Evolutionary conservation across 2,329 filamentous ascomycete species (phyloP).

Genomic region (Aspergillus amoenus): DNA sequence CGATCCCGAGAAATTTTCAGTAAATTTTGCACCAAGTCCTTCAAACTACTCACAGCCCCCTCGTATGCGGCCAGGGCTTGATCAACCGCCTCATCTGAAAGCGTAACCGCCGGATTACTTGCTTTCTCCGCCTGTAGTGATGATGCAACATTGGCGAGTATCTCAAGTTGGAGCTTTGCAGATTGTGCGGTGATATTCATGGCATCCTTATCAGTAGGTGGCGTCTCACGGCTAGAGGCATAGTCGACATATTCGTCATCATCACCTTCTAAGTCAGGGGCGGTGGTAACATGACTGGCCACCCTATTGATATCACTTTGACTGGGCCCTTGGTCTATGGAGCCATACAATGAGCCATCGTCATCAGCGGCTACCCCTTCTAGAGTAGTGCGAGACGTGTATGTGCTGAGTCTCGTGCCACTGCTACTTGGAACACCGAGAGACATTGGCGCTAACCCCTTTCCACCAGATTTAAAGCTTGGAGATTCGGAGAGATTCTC

Average conservation of each 20-base stretch:
- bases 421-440: conserved; percentile 37
- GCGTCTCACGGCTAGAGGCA: conserved; percentile 72
- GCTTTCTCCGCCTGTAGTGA: conserved; percentile 72
- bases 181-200: conserved; percentile 98
- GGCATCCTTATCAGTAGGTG: conserved; percentile 79
- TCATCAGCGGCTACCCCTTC: conserved; percentile 55
- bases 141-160: conserved; percentile 80
- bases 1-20: conserved; percentile 90
- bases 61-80: conserved; percentile 86
- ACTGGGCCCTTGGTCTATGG: conserved; percentile 57
- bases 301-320: conserved; percentile 49
- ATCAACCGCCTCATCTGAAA: conserved; percentile 74
- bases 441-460: conserved; percentile 36
- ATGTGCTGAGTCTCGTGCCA: conserved; percentile 50
- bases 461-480: conserved; percentile 31
- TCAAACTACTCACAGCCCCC: conserved; percentile 82
- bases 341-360: conserved; percentile 52
- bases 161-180: conserved; percentile 86
- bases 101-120: conserved; percentile 66
- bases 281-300: conserved; percentile 50
- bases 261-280: conserved; percentile 61
- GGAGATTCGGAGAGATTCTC: conserved; percentile 43
- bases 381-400: conserved; percentile 47
- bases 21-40: conserved; percentile 79
- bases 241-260: conserved; percentile 79